Conservation (phyloP, 352 stramenopile genomes). For the Albugo laibachii region DNA sequence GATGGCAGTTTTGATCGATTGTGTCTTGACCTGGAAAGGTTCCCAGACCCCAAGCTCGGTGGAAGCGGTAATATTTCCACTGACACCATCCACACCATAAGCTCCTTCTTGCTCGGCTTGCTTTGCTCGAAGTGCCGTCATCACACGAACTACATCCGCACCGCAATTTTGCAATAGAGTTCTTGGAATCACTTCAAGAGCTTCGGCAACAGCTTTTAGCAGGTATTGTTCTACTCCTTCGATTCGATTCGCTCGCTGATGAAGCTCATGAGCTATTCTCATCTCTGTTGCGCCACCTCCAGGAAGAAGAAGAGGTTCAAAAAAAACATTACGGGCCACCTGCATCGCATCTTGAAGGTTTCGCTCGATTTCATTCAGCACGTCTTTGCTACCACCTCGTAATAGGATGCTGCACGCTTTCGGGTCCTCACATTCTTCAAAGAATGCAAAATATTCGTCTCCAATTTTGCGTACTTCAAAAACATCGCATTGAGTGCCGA, state of each 20-base stretch:
- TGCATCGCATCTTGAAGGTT: conserved; percentile 99
- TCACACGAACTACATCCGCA: conserved; percentile 94
- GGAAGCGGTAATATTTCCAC: conserved; percentile 87
- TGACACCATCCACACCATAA: conserved; percentile 67
- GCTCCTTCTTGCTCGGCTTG: conserved; percentile 65
- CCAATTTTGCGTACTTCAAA: conserved; percentile 93
- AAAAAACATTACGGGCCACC: conserved; percentile 98
- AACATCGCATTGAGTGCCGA: conserved; percentile 94
- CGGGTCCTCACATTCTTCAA: conserved; percentile 96
- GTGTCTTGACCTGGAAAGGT: conserved; percentile 98
- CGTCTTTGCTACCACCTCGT: conserved; percentile 96
- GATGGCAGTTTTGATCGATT: conserved; percentile 99
- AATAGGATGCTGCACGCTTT: conserved; percentile 98
- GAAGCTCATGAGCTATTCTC: conserved; percentile 90
- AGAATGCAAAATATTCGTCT: conserved; percentile 97
- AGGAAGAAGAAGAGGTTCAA: conserved; percentile 93
- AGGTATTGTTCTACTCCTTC: conserved; percentile 95
- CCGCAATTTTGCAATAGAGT: conserved; percentile 99
- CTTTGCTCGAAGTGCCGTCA: conserved; percentile 93
- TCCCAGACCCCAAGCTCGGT: conserved; percentile 96
- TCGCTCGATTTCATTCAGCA: conserved; percentile 99
- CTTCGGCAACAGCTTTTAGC: conserved; percentile 92
- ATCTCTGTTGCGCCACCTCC: conserved; percentile 96
- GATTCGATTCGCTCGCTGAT: conserved; percentile 77
- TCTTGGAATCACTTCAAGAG: conserved; percentile 97